Conservation (phyloP, 306 rosid genomes). For the Rubus idaeus region DNA sequence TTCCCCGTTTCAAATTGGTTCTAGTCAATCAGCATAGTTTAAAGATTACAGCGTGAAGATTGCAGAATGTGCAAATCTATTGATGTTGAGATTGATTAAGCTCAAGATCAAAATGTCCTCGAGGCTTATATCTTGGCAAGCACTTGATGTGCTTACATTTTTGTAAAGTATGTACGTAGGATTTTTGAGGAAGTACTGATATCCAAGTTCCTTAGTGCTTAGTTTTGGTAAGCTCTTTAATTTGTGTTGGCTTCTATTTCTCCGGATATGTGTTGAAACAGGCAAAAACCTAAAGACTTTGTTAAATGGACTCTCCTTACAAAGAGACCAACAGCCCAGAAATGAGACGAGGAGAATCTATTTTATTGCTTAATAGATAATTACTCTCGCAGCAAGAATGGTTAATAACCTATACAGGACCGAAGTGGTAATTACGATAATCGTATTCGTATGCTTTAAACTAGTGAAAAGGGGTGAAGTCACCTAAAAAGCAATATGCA, state of each 20-base stretch:
- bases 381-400: too few relatives aligned
- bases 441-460: too few relatives aligned
- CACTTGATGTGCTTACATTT: not conserved
- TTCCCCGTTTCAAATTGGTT: slow-evolving; percentile 88
- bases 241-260: not conserved
- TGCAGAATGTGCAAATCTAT: slow-evolving; percentile 12
- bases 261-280: not conserved
- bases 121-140: not conserved
- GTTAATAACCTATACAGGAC: too few relatives aligned
- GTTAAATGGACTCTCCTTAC: too few relatives aligned
- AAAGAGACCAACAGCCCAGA: too few relatives aligned
- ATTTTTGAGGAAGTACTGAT: slow-evolving; percentile 11
- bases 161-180: not conserved
- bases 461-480: too few relatives aligned
- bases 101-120: not conserved
- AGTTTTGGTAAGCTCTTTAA: not conserved
- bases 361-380: too few relatives aligned
- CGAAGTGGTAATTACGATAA: too few relatives aligned
- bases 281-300: not conserved
- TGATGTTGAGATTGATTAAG: not conserved
- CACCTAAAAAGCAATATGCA: too few relatives aligned
- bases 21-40: slow-evolving; percentile 26
- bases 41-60: slow-evolving; percentile 4
- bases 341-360: too few relatives aligned
- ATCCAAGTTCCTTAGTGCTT: not conserved